Evolutionary conservation across 306 rosid species (phyloP).

Genomic region (Quercus cerris): DNA sequence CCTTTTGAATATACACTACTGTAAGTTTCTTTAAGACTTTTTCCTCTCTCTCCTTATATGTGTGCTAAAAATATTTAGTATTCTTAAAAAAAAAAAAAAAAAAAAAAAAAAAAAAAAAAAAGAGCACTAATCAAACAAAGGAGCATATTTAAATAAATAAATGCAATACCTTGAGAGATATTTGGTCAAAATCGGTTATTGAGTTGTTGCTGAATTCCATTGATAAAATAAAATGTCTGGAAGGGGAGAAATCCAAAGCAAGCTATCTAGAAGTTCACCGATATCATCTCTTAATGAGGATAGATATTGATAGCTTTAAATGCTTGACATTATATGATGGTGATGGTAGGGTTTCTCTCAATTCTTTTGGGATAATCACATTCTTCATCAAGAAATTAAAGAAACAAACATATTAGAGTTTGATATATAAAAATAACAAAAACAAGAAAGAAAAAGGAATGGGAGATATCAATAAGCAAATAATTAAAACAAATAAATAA

Average conservation of each 20-base stretch:
- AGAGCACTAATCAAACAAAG: background rate
- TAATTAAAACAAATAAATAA: background rate
- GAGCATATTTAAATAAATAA: background rate
- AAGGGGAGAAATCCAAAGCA: constrained; percentile 17
- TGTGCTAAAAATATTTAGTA: too few relatives aligned
- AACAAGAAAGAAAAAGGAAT: background rate
- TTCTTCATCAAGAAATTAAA: background rate
- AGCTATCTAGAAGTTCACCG: background rate
- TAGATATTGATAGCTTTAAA: background rate
- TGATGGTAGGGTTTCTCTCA: constrained; percentile 5
- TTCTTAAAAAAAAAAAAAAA: too few relatives aligned
- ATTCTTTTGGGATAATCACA: background rate
- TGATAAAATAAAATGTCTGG: background rate
- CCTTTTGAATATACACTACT: too few relatives aligned
- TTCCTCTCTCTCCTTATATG: too few relatives aligned
- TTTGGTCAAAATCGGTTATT: too few relatives aligned
- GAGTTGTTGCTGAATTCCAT: constrained; percentile 1
- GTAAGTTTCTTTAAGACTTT: too few relatives aligned
- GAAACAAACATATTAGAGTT: background rate
- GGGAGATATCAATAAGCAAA: background rate
- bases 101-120: too few relatives aligned
- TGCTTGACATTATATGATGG: constrained; percentile 13
- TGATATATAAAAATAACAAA: background rate
- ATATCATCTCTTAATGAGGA: background rate
- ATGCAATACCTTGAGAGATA: background rate